These are phyloP conservation scores for Penstemon eatonii DNA, from an alignment of 257 asterid genomes.

Conservation along the genomic window DNA sequence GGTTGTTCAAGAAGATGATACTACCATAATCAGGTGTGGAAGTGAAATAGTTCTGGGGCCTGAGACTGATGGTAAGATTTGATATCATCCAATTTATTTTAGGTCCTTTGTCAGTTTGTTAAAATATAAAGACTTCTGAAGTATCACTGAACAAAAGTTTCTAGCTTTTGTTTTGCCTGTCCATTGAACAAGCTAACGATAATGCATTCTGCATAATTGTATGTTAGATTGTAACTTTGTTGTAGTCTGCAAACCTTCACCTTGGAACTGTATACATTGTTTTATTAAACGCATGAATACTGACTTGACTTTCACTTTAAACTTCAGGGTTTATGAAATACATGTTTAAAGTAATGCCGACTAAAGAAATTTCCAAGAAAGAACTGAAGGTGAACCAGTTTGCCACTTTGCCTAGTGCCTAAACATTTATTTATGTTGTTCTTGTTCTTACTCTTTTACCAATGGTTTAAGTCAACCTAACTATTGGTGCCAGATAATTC, in stretches of 20 bases:
- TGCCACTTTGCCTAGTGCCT: conserved; percentile 5
- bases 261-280: not conserved
- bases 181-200: conserved; percentile 8
- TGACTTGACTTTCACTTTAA: conserved; percentile 19
- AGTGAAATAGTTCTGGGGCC: conserved; percentile 78
- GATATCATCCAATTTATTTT: conserved; percentile 17
- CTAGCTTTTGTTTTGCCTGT: not conserved
- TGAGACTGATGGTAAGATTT: conserved; percentile 52
- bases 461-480: conserved; percentile 22
- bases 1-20: conserved; percentile 58
- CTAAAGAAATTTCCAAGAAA: conserved; percentile 46
- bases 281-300: conserved; percentile 12
- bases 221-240: not conserved
- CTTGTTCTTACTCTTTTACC: not conserved
- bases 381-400: conserved; percentile 60
- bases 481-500: conserved; percentile 46
- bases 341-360: conserved; percentile 75
- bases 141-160: not conserved
- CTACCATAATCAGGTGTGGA: conserved; percentile 66
- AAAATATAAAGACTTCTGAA: conserved; percentile 8
- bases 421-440: conserved; percentile 5
- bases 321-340: conserved; percentile 71
- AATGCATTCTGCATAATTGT: conserved; percentile 4
- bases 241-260: not conserved
- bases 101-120: not conserved